Percentiles rank a stretch among this genome's conserved stretches.
Evolutionary conservation across 73 alveolate species (phyloP).

Genomic region (Paramecium pentaurelia): DNA sequence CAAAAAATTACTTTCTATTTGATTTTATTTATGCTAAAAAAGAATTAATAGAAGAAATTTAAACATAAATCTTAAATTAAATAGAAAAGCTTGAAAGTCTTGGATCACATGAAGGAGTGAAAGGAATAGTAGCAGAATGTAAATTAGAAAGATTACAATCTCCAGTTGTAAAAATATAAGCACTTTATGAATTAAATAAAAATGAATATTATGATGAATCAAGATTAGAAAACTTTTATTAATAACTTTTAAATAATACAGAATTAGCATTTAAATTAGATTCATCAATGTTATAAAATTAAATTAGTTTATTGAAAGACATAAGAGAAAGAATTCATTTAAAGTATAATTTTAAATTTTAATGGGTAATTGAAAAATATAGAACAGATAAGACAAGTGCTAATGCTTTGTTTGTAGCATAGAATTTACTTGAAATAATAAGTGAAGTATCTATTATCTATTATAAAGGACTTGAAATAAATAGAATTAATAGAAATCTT

Average conservation of each 20-base stretch:
- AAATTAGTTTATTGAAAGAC: neutral
- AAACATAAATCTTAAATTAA: neutral
- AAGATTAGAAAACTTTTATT: neutral
- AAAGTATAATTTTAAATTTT: constrained; percentile 47
- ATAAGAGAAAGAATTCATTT: constrained; percentile 35
- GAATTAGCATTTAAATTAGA: neutral
- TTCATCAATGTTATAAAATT: neutral
- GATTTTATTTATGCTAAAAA: constrained; percentile 8
- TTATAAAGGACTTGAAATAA: neutral
- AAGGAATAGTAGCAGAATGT: constrained; percentile 53
- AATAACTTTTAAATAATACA: neutral
- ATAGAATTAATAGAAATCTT: neutral
- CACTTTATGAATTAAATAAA: neutral
- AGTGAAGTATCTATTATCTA: neutral
- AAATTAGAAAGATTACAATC: neutral
- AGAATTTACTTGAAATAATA: constrained; percentile 36
- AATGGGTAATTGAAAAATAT: constrained; percentile 49
- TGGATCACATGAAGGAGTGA: constrained; percentile 2
- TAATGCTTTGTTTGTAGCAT: neutral
- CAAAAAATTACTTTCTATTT: neutral
- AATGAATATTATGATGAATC: neutral
- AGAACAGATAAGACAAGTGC: neutral
- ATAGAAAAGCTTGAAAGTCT: neutral
- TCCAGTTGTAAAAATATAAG: neutral
- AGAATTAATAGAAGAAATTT: neutral